These are phyloP conservation scores for Venturia aucupariae DNA, from an alignment of 2,329 filamentous ascomycete genomes.

Conservation along the genomic window DNA sequence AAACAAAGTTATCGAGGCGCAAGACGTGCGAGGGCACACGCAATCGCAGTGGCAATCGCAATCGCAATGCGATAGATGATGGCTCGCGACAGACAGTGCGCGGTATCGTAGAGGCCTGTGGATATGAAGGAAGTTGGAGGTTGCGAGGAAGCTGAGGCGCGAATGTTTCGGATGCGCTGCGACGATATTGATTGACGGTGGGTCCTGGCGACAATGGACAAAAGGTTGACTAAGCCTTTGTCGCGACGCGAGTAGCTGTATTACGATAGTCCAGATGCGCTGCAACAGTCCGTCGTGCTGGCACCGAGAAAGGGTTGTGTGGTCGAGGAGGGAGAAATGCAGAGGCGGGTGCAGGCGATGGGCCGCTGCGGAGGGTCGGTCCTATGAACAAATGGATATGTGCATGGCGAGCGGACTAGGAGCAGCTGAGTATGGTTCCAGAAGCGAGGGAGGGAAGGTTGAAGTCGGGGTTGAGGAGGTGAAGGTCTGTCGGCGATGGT, in stretches of 20 bases:
- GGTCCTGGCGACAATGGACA: not conserved
- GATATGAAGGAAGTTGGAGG: not conserved
- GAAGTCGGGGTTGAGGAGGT: not conserved
- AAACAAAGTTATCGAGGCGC: not conserved
- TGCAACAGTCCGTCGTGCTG: not conserved
- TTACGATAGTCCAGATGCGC: not conserved
- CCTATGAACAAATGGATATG: not conserved
- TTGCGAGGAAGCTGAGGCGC: not conserved
- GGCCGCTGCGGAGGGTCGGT: not conserved
- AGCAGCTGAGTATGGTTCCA: not conserved
- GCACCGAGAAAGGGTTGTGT: not conserved
- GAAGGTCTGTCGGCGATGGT: not conserved
- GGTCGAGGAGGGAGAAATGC: not conserved
- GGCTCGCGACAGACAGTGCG: not conserved
- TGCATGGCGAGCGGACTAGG: not conserved
- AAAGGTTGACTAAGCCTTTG: not conserved
- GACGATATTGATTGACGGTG: not conserved
- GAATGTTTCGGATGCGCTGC: not conserved
- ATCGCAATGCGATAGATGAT: not conserved
- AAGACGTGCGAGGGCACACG: not conserved
- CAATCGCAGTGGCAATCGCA: not conserved
- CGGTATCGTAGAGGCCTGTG: not conserved
- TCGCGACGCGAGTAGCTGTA: not conserved
- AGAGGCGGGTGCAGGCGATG: not conserved
- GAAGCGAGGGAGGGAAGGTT: not conserved